Percentiles rank a stretch among this genome's conserved stretches.
Evolutionary conservation across 164 flowering plant species (phyloP).

Genomic region (Brasenia schreberi): DNA sequence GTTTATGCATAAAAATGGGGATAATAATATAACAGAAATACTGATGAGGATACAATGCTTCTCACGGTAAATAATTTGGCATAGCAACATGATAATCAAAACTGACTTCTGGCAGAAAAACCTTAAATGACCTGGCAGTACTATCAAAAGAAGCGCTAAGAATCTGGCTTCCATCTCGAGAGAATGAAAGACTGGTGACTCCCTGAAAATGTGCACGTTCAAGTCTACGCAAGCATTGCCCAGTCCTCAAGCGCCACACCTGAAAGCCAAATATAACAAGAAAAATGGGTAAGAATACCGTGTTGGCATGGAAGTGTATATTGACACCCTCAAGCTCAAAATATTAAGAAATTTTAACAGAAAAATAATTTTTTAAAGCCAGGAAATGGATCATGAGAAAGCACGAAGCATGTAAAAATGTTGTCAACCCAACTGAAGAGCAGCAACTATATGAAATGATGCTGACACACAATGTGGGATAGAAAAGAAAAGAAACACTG

Average conservation of each 20-base stretch:
- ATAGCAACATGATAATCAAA: too few relatives aligned
- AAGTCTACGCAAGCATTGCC: conserved; percentile 96
- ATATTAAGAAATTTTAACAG: neutral
- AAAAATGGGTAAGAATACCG: neutral
- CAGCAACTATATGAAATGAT: too few relatives aligned
- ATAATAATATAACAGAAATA: too few relatives aligned
- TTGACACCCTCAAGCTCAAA: neutral
- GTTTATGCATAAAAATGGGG: too few relatives aligned
- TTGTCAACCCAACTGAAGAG: too few relatives aligned
- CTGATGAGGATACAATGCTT: too few relatives aligned
- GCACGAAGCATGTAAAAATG: too few relatives aligned
- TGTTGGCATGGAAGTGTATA: neutral
- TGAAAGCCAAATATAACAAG: conserved; percentile 15
- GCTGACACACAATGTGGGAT: too few relatives aligned
- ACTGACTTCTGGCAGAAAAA: neutral
- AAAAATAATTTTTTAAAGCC: too few relatives aligned
- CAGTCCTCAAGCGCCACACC: conserved; percentile 99
- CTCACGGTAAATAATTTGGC: too few relatives aligned
- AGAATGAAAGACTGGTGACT: conserved; percentile 83
- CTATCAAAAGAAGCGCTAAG: conserved; percentile 94
- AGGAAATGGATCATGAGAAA: too few relatives aligned
- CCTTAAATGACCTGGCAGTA: conserved; percentile 72
- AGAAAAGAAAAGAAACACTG: too few relatives aligned
- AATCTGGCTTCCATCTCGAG: conserved; percentile 95
- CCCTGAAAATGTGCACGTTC: conserved; percentile 97